Base-by-base conservation (phyloP, 176 grass and related monocot species). In the Microstegium vimineum region DNA sequence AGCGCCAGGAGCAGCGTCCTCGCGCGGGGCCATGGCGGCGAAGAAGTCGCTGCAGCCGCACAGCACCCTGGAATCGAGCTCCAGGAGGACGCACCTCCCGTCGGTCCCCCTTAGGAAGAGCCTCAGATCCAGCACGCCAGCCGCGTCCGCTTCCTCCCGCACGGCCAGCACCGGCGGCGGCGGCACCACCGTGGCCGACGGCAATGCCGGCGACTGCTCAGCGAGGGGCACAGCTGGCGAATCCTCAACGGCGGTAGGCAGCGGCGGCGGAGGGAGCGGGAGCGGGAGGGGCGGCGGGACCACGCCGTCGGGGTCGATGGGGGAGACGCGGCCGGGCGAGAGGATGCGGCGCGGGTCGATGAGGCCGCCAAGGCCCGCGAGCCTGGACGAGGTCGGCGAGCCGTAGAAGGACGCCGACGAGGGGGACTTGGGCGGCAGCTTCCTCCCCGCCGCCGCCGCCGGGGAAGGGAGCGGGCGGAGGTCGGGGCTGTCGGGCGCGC, bases 291-390 rank as follows among this genome's bases (percentile, higher is more conserved):
- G 82, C 16, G 34, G 82, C 16, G n/a, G 79, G 66, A 64, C 82
- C 9, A 17, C 69, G 18, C 65, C 73, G n/a, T 95, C 93, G 28
- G 85, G 89, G 30, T 96, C 90, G 52, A 96, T 96, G 12, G 93
- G 93, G 0, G 93, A 96, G 17, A 96, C 93, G 62, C 93, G 75
- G 0, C 90, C 93, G 0, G 93, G 93, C 9, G 93, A 93, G 28
- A 92, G 88, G 65, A 96, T 96, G 6, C 93, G 90, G 36, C 93
- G 93, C 23, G 86, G 90, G 32, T 86, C 90, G 74, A 92, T 92
- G 72, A 91, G 83, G 0, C 83, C 83, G 25, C 90, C 83, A 31
- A 89, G 87, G 0, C 87, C 87, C 5, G 79, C 77, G 0, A 87
- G 85, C 57, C 64, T 85, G 5, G 76, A 85, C n/a, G 91, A 83